Evolutionary conservation across 805 yeast species (phyloP), one percentile per base, ranked within the genome.

Genomic region (Lipomyces lipofer): DNA sequence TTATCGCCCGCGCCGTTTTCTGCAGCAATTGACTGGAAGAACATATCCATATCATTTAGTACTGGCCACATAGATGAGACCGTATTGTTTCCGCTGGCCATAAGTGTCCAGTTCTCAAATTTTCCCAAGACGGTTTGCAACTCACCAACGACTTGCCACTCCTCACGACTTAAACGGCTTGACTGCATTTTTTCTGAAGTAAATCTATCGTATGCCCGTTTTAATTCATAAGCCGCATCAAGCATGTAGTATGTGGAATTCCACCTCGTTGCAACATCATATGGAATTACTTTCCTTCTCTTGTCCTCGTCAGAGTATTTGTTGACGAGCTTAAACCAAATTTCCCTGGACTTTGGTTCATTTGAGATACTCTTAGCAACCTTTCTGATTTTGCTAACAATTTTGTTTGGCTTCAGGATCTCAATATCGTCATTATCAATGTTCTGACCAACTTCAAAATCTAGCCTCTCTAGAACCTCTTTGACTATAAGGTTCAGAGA

Each of bases 1-100:
- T 12, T 35, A 35, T 35, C 39, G 39, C 19, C 39, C 4, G 39
- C 19, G 22, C 2, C 39, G 17, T 35, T n/a, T 1, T 1, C 19
- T 35, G 39, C 39, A 35, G 39, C 39, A 13, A 35, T 35, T 22
- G 39, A 35, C 39, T 35, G 39, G 19, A 35, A 35, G 19, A 35
- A 35, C 17, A 3, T 35, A n/a, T 35, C 39, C 39, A 35, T 35
- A 35, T 35, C 39, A 1, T 22, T 35, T n/a, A 35, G 39, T 13
- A 33, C 17, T 33, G 38, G 38, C 38, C 38, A 13, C 38, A 33
- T 33, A 13, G 38, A 33, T 33, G 38, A 33, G 38, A 33, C 38
- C 8, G 10, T 33, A 13, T 33, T 6, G 38, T 33, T 33, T 8
- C 12, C 38, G 17, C 38, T 7, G 13, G 38, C 13, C 3, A 2